Evolutionary conservation across 2,329 filamentous ascomycete genomes (phyloP).

Genomic region (Botrytis elliptica): DNA sequence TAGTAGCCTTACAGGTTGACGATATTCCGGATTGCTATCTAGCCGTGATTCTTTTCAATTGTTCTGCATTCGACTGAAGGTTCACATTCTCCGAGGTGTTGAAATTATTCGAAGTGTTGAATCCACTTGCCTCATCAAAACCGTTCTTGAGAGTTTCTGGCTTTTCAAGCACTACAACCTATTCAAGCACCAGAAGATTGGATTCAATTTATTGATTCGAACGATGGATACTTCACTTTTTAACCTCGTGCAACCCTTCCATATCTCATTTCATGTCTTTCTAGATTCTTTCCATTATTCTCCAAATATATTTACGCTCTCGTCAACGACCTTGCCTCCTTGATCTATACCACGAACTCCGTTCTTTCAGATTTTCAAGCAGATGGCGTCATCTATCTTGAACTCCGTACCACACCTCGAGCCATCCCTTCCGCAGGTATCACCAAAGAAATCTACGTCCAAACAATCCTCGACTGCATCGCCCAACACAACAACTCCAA

Average conservation of each 20-base stretch:
- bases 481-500: constrained; percentile 43
- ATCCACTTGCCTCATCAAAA: not conserved
- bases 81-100: not conserved
- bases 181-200: not conserved
- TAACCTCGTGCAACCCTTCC: not conserved
- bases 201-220: not conserved
- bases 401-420: constrained; percentile 78
- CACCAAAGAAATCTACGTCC: constrained; percentile 60
- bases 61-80: not conserved
- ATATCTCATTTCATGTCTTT: constrained; percentile 23
- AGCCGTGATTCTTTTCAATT: not conserved
- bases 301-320: constrained; percentile 77
- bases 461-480: constrained; percentile 65
- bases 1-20: not conserved
- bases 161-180: not conserved
- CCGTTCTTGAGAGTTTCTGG: not conserved
- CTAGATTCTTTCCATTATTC: constrained; percentile 75
- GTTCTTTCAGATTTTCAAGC: constrained; percentile 65
- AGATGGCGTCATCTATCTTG: constrained; percentile 75
- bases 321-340: constrained; percentile 59
- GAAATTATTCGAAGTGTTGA: not conserved
- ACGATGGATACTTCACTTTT: not conserved
- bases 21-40: not conserved
- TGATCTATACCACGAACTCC: constrained; percentile 60
- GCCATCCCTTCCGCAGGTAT: constrained; percentile 53